Evolutionary conservation across 1,284 basidiomycete genomes (phyloP).

Genomic region (Microbotryum lychnidis-dioicae): DNA sequence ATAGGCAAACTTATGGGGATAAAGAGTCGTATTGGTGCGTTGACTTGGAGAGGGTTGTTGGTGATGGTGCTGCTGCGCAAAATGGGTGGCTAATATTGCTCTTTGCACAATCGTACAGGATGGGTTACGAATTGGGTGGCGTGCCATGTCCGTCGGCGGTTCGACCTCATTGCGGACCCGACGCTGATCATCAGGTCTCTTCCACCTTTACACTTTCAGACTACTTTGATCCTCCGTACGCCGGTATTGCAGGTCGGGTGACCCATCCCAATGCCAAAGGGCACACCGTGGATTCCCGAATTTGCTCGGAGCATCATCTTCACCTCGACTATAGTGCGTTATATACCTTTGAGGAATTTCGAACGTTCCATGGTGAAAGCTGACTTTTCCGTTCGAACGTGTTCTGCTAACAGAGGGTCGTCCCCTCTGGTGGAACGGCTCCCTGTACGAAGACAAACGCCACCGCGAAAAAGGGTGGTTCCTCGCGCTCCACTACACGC

Average conservation of each 20-base stretch:
- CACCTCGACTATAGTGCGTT: slow-evolving; percentile 21
- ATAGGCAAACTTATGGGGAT: slow-evolving; percentile 1
- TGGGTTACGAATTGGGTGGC: slow-evolving; percentile 16
- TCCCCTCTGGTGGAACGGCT: slow-evolving; percentile 29
- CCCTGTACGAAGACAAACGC: slow-evolving; percentile 27
- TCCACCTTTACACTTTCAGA: not conserved
- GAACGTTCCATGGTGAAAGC: too few relatives aligned
- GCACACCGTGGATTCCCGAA: slow-evolving; percentile 30
- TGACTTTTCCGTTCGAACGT: not conserved
- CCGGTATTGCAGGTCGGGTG: slow-evolving; percentile 24
- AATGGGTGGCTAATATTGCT: not conserved
- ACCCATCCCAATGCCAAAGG: slow-evolving; percentile 23
- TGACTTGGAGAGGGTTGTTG: not conserved
- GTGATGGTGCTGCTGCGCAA: slow-evolving; percentile 8
- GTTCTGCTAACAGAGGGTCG: not conserved
- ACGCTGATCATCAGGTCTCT: not conserved
- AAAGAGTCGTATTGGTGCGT: not conserved
- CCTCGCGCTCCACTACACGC: slow-evolving; percentile 28
- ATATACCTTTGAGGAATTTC: too few relatives aligned
- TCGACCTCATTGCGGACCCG: too few relatives aligned
- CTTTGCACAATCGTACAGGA: not conserved
- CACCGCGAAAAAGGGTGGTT: slow-evolving; percentile 27
- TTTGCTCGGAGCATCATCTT: slow-evolving; percentile 29
- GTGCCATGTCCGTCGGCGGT: slow-evolving; percentile 14
- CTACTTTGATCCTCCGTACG: slow-evolving; percentile 2